Percentiles rank a stretch among this genome's conserved stretches.
Evolutionary conservation across 495 filamentous ascomycete genomes (phyloP).

Genomic region (Hypoxylon trugodes): DNA sequence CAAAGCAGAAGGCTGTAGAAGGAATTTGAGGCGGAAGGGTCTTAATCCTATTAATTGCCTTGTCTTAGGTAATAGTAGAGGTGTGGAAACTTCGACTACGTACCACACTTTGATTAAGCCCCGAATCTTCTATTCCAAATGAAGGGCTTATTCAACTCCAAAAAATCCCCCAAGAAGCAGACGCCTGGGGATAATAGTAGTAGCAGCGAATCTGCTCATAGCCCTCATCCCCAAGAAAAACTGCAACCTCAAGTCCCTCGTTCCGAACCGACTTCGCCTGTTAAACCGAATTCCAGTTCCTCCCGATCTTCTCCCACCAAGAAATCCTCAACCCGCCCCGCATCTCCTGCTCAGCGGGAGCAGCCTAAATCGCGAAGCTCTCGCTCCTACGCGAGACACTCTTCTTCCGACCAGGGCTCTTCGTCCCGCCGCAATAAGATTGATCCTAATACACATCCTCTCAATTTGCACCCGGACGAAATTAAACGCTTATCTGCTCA

Average conservation of each 20-base stretch:
- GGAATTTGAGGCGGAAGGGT: conserved; percentile 21
- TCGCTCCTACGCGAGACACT: conserved; percentile 51
- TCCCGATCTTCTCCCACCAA: conserved; percentile 38
- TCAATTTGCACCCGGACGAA: conserved; percentile 89
- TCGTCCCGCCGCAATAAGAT: conserved; percentile 58
- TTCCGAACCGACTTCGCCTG: conserved; percentile 40
- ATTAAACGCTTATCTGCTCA: conserved; percentile 75
- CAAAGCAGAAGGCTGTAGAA: conserved; percentile 31
- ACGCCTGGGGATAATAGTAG: conserved; percentile 56
- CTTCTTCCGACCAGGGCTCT: conserved; percentile 48
- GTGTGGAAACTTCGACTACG: conserved; percentile 32
- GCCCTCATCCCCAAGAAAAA: conserved; percentile 38
- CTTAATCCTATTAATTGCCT: conserved; percentile 37
- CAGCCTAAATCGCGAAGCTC: conserved; percentile 48
- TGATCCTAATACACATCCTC: conserved; percentile 78
- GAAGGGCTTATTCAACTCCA: conserved; percentile 63
- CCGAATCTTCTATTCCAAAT: conserved; percentile 49
- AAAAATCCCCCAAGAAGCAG: conserved; percentile 62
- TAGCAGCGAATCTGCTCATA: conserved; percentile 46
- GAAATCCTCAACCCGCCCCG: conserved; percentile 39
- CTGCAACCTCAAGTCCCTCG: conserved; percentile 40
- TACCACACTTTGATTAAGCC: conserved; percentile 21
- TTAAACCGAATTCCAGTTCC: conserved; percentile 33
- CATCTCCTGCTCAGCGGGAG: conserved; percentile 42
- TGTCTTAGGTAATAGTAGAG: conserved; percentile 40